These are phyloP conservation scores for Cercophora scortea DNA, from an alignment of 495 filamentous ascomycete species.

Conservation along the genomic window DNA sequence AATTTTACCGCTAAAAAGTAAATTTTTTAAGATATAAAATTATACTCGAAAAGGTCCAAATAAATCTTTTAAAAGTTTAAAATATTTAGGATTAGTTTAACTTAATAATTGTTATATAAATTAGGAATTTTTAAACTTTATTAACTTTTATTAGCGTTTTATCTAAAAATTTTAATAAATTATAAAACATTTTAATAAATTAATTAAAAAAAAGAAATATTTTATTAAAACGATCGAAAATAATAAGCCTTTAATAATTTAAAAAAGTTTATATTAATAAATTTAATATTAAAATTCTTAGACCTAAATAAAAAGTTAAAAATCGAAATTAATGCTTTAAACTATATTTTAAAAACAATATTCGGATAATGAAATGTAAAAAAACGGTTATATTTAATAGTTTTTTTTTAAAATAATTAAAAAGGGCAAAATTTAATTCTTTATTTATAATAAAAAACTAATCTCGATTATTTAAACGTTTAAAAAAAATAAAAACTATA, in stretches of 20 bases:
- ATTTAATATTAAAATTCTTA: too few species aligned
- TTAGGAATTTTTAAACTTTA: background rate
- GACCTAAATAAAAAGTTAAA: too few species aligned
- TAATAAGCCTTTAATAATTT: too few species aligned
- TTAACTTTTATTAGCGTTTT: too few species aligned
- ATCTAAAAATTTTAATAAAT: too few species aligned
- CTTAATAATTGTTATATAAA: background rate
- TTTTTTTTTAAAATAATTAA: background rate
- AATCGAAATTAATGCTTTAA: too few species aligned
- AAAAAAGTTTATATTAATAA: too few species aligned
- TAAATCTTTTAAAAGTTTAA: background rate
- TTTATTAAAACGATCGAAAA: background rate
- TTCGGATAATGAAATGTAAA: background rate
- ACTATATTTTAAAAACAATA: background rate
- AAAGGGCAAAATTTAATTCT: background rate
- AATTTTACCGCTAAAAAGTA: too few species aligned
- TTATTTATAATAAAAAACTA: slow-evolving; percentile 2
- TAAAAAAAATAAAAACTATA: background rate
- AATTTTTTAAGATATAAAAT: too few species aligned
- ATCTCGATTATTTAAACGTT: slow-evolving; percentile 1
- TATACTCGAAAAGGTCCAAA: background rate
- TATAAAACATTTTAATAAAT: background rate
- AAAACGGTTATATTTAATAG: background rate
- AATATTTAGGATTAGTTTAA: background rate
- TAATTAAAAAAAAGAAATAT: background rate